Base-by-base conservation (phyloP, 768 basidiomycete species). In the Porpolomopsis calyptriformis region DNA sequence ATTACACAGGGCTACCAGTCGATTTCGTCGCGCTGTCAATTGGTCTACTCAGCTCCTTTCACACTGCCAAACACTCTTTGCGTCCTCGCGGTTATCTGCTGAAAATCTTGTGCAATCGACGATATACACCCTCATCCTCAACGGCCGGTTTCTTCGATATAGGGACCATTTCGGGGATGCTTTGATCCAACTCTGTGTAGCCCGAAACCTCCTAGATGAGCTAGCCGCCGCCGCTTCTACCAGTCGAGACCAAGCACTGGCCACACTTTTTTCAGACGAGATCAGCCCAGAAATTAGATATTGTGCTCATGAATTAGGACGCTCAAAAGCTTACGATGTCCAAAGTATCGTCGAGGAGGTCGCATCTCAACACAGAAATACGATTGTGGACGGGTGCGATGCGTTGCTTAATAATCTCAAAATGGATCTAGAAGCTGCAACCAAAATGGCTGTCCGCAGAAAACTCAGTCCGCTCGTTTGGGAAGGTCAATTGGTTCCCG, bases 271-370 rank as follows among this genome's bases (percentile, higher is more conserved):
- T 57, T 74, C 82, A 4, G 93, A 98, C 57, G 84, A 86, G 55
- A 77, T 94, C 44, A 82, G 86, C 19, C 91, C 94, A 0, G 81
- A 96, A 61, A 90, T 98, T 45, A 72, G 94, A 37, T 84, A 92
- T 63, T 90, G 85, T 53, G 92, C 93, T 0, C 94, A 97, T 55
- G 82, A 90, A 56, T 69, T 93, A 11, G 87, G 90, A 1, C 70
- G 78, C 43, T 69, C 69, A 35, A 82, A 79, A 55, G 80, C 86
- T 3, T 93, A 92, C 62, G 87, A 91, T 58, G 66, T 91, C 24
- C 82, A 86, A 51, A 76, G 70, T 3, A 83, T 92, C 51, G 82
- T 79, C 16, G 64, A 68, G 4, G 82, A 85, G 46, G 58, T 86
- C 10, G 73, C 80, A 2, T 64, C 72, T 0, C 67, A 69, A 49